Evolutionary conservation across 345 rosid species (phyloP), one percentile per base, ranked within the genome.

Genomic region (Firmiana major): DNA sequence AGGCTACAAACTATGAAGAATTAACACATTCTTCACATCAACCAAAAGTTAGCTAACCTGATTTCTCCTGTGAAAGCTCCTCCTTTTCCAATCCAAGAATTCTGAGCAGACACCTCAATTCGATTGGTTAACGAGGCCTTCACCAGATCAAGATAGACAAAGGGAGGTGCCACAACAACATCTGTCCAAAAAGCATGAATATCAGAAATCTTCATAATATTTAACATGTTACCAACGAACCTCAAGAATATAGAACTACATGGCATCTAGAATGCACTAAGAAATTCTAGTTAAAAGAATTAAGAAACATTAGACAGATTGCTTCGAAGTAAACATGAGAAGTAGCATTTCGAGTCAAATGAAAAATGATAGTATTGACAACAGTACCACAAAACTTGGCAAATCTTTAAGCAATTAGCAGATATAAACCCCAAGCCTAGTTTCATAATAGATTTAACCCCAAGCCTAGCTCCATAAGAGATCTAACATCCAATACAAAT

Each of bases 11-110:
- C 24, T 28, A 53, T 53, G 48, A 65, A 64, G 13, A 48, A 65
- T 7, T 26, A 54, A 19, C 19, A 17, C 16, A 9, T 49, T 48
- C 6, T 11, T 71, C 70, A 34, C 43, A 48, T 19, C 13, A 16
- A 46, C 16, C 3, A 75, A 22, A 22, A 26, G 45, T 11, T 59
- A 19, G 26, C 70, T 46, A 75, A 96, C 98, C 98, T 96, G 89
- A 96, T 96, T 90, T 96, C 99, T 81, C 99, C 99, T 0, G 99
- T 96, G 85, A 96, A 96, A 77, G 99, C 99, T 59, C 99, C 99
- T 55, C 99, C 99, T 85, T 95, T 95, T 3, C 94, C 84, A 36
- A 93, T 85, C 99, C 99, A 95, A 76, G 97, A 91, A 87, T 95
- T 95, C 78, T 95, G 99, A 80, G 90, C 91, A 65, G 99, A 85